Evolutionary conservation across 495 filamentous ascomycete genomes (phyloP).

Genomic region (Hypoxylon rickii): DNA sequence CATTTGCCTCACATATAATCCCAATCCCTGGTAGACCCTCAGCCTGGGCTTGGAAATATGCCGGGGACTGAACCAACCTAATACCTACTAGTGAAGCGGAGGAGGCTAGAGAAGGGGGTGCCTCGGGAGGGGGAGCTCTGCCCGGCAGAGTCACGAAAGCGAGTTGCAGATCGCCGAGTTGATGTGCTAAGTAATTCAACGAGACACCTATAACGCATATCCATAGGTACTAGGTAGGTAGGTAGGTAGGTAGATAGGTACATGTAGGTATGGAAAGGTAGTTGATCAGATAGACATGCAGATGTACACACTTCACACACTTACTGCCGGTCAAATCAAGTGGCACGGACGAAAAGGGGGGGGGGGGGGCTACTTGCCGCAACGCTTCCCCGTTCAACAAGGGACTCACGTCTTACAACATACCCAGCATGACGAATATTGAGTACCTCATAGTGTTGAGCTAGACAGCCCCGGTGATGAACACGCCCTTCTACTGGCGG

Average conservation of each 20-base stretch:
- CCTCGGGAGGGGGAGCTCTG: slow-evolving; percentile 2
- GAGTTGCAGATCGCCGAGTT: slow-evolving; percentile 28
- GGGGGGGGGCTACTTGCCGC: slow-evolving; percentile 23
- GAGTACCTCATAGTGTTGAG: neutral
- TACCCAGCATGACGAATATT: slow-evolving; percentile 21
- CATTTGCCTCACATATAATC: slow-evolving; percentile 31
- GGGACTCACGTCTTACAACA: slow-evolving; percentile 22
- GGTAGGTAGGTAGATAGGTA: too few species aligned
- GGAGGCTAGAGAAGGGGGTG: slow-evolving; percentile 18
- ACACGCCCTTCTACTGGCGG: slow-evolving; percentile 15
- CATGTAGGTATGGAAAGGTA: neutral
- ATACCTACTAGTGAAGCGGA: slow-evolving; percentile 22
- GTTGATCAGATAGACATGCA: slow-evolving; percentile 3
- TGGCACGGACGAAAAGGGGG: slow-evolving; percentile 14
- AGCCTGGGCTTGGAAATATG: slow-evolving; percentile 26
- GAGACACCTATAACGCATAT: slow-evolving; percentile 32
- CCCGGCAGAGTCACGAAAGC: slow-evolving; percentile 25
- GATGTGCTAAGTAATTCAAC: slow-evolving; percentile 24
- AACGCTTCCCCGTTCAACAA: slow-evolving; percentile 24
- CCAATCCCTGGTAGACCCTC: slow-evolving; percentile 28
- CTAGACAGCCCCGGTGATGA: neutral
- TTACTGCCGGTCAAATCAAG: slow-evolving; percentile 31
- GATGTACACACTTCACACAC: slow-evolving; percentile 1
- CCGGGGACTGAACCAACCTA: slow-evolving; percentile 23
- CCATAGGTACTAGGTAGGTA: neutral